Evolutionary conservation across 352 stramenopile species (phyloP).

Genomic region (Plasmopara muralis): DNA sequence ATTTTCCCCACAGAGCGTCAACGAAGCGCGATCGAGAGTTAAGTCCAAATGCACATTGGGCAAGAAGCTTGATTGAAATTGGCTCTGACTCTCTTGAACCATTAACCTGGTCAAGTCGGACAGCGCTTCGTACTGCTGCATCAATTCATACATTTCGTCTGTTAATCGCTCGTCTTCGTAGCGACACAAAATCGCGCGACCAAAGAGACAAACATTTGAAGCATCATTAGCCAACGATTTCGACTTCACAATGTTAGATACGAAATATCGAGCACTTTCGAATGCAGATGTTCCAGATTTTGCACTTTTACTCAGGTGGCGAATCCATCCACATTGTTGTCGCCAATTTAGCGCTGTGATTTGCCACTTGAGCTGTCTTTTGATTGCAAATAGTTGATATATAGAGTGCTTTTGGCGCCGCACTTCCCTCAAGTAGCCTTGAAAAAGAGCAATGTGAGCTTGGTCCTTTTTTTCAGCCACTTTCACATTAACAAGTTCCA

Average conservation of each 20-base stretch:
- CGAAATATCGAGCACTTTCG: conserved; percentile 26
- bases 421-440: conserved; percentile 10
- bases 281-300: conserved; percentile 34
- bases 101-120: conserved; percentile 35
- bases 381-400: conserved; percentile 35
- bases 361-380: conserved; percentile 58
- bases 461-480: conserved; percentile 30
- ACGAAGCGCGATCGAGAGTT: conserved; percentile 40
- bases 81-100: conserved; percentile 31
- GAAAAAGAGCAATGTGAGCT: conserved; percentile 32
- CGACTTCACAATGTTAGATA: conserved; percentile 38
- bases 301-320: conserved; percentile 38
- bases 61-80: conserved; percentile 27
- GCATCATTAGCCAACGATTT: conserved; percentile 28
- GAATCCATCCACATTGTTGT: conserved; percentile 50
- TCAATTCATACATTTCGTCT: conserved; percentile 43
- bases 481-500: conserved; percentile 36
- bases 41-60: conserved; percentile 68
- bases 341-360: conserved; percentile 51
- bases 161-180: conserved; percentile 36
- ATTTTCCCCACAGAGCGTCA: conserved; percentile 52
- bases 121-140: conserved; percentile 40
- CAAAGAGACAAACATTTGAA: conserved; percentile 33
- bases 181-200: conserved; percentile 22
- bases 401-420: conserved; percentile 21